Conservation (phyloP, 495 filamentous ascomycete genomes). For the Penicillium manginii region DNA sequence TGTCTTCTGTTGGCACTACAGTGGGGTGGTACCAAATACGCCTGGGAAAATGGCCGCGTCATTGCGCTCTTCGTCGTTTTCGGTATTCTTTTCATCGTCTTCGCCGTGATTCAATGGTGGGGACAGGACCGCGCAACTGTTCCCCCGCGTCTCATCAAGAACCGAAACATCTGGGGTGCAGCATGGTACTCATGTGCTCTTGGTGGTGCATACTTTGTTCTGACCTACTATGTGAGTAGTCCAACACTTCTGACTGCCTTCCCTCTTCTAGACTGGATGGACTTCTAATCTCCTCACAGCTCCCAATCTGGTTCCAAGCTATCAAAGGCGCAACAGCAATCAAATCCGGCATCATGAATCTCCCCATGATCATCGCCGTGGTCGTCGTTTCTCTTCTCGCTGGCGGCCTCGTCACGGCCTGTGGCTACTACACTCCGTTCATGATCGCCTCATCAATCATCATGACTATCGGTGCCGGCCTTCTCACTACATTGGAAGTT, state of each 20-base stretch:
- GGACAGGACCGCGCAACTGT: slow-evolving; percentile 76
- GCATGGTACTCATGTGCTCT: slow-evolving; percentile 58
- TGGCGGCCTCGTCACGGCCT: slow-evolving; percentile 61
- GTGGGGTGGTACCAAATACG: slow-evolving; percentile 78
- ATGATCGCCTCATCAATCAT: slow-evolving; percentile 65
- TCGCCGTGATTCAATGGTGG: slow-evolving; percentile 66
- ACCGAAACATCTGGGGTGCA: slow-evolving; percentile 66
- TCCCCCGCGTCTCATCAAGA: slow-evolving; percentile 70
- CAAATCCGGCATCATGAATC: slow-evolving; percentile 73
- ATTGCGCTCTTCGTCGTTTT: slow-evolving; percentile 74
- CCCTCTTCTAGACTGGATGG: neutral
- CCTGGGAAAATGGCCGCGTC: slow-evolving; percentile 67
- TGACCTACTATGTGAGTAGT: slow-evolving; percentile 55
- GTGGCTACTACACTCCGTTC: slow-evolving; percentile 80
- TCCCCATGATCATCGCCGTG: slow-evolving; percentile 70
- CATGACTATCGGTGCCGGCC: slow-evolving; percentile 67
- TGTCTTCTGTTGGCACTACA: slow-evolving; percentile 78
- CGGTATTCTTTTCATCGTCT: slow-evolving; percentile 64
- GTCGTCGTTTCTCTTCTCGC: slow-evolving; percentile 63
- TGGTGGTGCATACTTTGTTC: slow-evolving; percentile 68
- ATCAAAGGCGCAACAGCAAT: slow-evolving; percentile 71
- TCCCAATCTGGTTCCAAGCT: slow-evolving; percentile 91
- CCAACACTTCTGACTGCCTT: neutral
- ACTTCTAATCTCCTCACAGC: slow-evolving; percentile 43
- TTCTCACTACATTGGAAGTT: slow-evolving; percentile 65